Percentiles rank a stretch among this genome's conserved stretches.
Evolutionary conservation across 345 rosid genomes (phyloP).

Genomic region (Corymbia maculata): DNA sequence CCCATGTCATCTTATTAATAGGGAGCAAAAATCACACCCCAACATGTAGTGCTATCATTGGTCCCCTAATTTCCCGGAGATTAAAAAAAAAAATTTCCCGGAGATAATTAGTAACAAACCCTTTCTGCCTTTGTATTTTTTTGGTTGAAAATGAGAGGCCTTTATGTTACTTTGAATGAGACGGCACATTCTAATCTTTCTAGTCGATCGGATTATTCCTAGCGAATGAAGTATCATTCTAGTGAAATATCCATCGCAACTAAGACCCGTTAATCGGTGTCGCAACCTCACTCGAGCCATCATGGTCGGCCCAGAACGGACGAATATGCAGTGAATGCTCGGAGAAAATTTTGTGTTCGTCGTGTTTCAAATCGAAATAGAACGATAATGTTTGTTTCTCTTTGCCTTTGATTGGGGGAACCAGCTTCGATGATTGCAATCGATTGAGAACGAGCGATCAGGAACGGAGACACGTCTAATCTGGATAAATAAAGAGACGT

Average conservation of each 20-base stretch:
- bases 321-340: background rate
- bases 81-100: background rate
- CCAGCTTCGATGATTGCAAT: background rate
- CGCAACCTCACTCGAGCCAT: background rate
- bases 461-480: background rate
- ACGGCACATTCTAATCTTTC: background rate
- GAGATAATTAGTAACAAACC: background rate
- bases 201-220: too few relatives aligned
- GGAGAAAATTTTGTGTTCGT: background rate
- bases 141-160: too few relatives aligned
- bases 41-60: background rate
- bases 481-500: background rate
- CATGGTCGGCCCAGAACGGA: background rate
- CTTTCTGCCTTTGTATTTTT: background rate
- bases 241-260: too few relatives aligned
- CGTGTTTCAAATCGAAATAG: background rate
- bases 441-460: background rate
- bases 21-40: too few relatives aligned
- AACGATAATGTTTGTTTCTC: background rate
- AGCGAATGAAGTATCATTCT: too few relatives aligned
- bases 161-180: background rate
- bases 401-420: background rate
- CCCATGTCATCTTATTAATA: too few relatives aligned
- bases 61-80: background rate
- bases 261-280: too few relatives aligned